Base-by-base conservation (phyloP, 2,329 filamentous ascomycete species). In the Fusarium sp. region DNA sequence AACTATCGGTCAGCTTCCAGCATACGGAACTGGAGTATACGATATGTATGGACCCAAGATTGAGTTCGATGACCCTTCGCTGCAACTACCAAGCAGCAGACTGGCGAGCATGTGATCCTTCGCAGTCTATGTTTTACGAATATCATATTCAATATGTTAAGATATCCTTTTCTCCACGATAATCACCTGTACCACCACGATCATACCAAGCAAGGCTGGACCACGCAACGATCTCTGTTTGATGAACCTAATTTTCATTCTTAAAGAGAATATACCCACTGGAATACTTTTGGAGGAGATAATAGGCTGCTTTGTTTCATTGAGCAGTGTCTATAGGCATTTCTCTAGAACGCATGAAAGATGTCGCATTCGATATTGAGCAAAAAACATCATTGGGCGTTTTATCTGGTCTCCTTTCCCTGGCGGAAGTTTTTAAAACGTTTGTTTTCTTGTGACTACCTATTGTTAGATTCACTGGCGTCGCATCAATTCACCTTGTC, bases 61-160 rank as follows among this genome's bases (percentile, higher is more conserved):
- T 24, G 87, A 89, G 68, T 87, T 83, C 57, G 86, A 86, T 40
- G 86, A 89, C 64, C 81, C 84, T 20, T 81, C 83, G 11, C 83
- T 89, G 78, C 86, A 87, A 75, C 81, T 89, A 76, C 87, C 87
- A 13, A 88, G 86, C 72, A 84, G 82, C 41, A 80, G 87, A 50
- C 83, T 89, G 65, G 85, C 87, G 68, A 84, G 79, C 62, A 80
- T 89, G 78, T 89, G 78, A 81, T 59, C 26, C 43, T n/a, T 26
- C 26, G 20, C 20, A 30, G 30, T 57, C 56, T 24, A 69, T 63
- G 49, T 64, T 67, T 70, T 55, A 70, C 50, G 56, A 50, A 61
- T 56, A 43, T 51, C 55, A 37, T 48, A 45, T 51, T 56, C 28
- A 32, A 47, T 33, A 56, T 17, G 61, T 46, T 49, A 33, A 57